Evolutionary conservation across 441 rosid genomes (phyloP).

Genomic region (Croton setiger): DNA sequence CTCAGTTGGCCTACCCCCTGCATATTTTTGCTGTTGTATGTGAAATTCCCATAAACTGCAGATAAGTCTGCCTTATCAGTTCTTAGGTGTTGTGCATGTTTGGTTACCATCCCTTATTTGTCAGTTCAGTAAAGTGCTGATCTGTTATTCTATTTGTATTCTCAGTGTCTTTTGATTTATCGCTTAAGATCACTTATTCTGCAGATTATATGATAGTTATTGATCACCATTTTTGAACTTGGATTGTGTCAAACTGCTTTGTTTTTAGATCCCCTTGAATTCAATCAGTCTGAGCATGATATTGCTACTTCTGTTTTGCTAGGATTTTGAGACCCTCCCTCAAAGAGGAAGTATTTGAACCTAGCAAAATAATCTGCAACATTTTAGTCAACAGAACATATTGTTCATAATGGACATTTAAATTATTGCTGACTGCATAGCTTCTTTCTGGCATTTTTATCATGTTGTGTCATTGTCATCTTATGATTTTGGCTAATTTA

Average conservation of each 20-base stretch:
- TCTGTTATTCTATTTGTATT: too few species aligned
- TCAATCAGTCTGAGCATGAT: too few species aligned
- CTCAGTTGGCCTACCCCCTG: too few species aligned
- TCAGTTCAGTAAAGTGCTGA: too few species aligned
- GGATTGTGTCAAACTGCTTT: too few species aligned
- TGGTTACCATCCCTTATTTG: too few species aligned
- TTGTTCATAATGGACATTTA: background rate
- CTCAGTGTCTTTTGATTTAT: background rate
- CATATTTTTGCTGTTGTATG: background rate
- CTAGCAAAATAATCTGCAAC: background rate
- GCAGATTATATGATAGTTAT: slow-evolving; percentile 5
- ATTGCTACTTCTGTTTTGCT: slow-evolving; percentile 13
- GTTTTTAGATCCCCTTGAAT: too few species aligned
- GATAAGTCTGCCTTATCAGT: background rate
- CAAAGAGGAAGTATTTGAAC: background rate
- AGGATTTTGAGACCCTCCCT: background rate
- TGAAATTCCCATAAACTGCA: background rate
- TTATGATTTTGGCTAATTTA: slow-evolving; percentile 27
- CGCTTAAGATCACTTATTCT: background rate
- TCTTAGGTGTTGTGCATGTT: too few species aligned
- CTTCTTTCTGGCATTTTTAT: background rate
- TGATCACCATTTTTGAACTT: slow-evolving; percentile 19
- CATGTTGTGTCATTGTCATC: background rate
- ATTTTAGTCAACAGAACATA: background rate
- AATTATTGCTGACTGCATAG: background rate